These are phyloP conservation scores for Shiraia bambusicola DNA, from an alignment of 2,329 filamentous ascomycete genomes.

Conservation along the genomic window DNA sequence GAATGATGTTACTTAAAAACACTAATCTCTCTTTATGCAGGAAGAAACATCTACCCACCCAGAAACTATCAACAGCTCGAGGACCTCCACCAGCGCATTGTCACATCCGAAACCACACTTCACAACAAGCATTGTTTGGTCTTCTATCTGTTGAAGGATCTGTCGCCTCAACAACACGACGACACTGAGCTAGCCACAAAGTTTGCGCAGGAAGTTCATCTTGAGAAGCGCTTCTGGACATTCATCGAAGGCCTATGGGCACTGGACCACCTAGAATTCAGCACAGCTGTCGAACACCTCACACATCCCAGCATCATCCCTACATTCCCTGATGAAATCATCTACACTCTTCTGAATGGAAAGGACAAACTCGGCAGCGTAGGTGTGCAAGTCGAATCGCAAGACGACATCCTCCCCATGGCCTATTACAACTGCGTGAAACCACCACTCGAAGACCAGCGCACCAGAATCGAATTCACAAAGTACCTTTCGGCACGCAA, in stretches of 20 bases:
- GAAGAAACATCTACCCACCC: constrained; percentile 71
- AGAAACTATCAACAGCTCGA: constrained; percentile 67
- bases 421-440: constrained; percentile 78
- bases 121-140: constrained; percentile 82
- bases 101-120: constrained; percentile 62
- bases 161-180: constrained; percentile 54
- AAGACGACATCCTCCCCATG: constrained; percentile 59
- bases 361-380: constrained; percentile 20
- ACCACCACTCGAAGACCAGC: constrained; percentile 66
- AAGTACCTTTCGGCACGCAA: constrained; percentile 66
- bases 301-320: constrained; percentile 77
- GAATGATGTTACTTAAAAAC: background rate
- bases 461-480: constrained; percentile 68
- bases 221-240: constrained; percentile 75
- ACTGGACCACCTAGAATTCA: constrained; percentile 70
- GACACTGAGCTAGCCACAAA: constrained; percentile 55
- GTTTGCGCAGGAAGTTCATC: constrained; percentile 64
- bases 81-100: constrained; percentile 69
- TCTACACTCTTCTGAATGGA: constrained; percentile 63
- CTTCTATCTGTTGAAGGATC: constrained; percentile 81
- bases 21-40: constrained; percentile 31
- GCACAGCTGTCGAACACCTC: constrained; percentile 68
- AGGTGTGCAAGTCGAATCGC: constrained; percentile 31
- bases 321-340: constrained; percentile 81
- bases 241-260: constrained; percentile 83